Conservation (phyloP, 495 filamentous ascomycete species). For the Neurospora terricola region DNA sequence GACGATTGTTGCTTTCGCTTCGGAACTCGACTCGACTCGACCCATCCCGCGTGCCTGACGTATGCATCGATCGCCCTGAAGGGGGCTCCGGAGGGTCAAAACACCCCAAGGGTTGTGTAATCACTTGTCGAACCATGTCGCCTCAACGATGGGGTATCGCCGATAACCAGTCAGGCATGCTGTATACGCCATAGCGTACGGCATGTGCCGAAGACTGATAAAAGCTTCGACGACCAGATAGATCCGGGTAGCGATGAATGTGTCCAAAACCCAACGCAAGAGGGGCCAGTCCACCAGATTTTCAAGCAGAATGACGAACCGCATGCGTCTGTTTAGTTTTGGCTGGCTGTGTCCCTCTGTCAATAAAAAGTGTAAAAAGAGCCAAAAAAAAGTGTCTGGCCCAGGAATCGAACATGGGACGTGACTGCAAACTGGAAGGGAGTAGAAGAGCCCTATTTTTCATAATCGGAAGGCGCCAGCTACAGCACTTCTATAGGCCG, state of each 20-base stretch:
- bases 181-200: not conserved
- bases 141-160: not conserved
- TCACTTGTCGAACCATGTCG: too few species aligned
- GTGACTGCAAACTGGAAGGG: not conserved
- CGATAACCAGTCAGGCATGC: not conserved
- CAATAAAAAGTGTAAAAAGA: too few species aligned
- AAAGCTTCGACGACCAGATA: not conserved
- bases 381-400: not conserved
- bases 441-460: not conserved
- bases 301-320: too few species aligned
- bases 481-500: not conserved
- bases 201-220: not conserved
- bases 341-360: too few species aligned
- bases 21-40: not conserved
- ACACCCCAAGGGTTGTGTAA: too few species aligned
- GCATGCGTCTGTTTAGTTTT: too few species aligned
- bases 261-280: too few species aligned
- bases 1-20: not conserved
- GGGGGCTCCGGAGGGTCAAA: too few species aligned
- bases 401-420: not conserved
- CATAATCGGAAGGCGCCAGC: not conserved
- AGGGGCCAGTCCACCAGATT: too few species aligned
- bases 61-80: too few species aligned
- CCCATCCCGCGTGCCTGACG: too few species aligned
- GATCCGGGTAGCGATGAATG: not conserved